phyloP scores from a whole-genome alignment of 352 stramenopile species.

The Aphanomyces euteiches region DNA sequence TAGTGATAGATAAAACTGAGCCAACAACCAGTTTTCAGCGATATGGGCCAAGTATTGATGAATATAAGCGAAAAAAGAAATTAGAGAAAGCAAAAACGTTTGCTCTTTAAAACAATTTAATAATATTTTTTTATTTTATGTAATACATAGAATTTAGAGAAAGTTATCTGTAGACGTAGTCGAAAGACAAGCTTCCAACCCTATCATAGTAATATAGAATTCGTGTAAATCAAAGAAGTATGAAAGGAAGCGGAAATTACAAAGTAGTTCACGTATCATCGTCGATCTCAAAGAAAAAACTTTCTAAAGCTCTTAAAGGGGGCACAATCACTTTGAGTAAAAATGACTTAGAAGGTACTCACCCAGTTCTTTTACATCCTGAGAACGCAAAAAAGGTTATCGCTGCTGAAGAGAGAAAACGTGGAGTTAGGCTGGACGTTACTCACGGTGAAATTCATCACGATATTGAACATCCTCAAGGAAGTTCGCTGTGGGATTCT shows the following conservation, averaged over 20 bases:
- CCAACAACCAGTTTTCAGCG: not conserved
- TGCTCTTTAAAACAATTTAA: not conserved
- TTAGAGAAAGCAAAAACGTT: not conserved
- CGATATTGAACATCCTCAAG: not conserved
- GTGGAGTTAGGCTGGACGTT: no score
- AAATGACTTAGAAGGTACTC: not conserved
- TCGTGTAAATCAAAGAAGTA: no score
- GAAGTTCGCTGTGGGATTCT: not conserved
- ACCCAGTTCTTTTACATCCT: constrained; percentile 1
- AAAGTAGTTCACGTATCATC: not conserved
- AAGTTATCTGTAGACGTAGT: no score
- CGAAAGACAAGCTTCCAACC: no score
- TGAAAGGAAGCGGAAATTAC: not conserved
- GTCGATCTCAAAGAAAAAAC: not conserved
- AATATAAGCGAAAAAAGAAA: not conserved
- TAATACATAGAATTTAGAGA: not conserved
- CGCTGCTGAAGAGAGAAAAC: not conserved
- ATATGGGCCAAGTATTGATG: not conserved
- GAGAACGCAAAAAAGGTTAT: constrained; percentile 8
- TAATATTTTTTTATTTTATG: not conserved
- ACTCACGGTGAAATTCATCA: not conserved
- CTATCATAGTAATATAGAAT: no score
- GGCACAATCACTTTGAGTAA: not conserved
- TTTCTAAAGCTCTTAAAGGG: not conserved
- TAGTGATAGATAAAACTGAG: not conserved